These are phyloP conservation scores for Blepharisma undulans DNA, from an alignment of 169 alveolate genomes.

Conservation along the genomic window DNA sequence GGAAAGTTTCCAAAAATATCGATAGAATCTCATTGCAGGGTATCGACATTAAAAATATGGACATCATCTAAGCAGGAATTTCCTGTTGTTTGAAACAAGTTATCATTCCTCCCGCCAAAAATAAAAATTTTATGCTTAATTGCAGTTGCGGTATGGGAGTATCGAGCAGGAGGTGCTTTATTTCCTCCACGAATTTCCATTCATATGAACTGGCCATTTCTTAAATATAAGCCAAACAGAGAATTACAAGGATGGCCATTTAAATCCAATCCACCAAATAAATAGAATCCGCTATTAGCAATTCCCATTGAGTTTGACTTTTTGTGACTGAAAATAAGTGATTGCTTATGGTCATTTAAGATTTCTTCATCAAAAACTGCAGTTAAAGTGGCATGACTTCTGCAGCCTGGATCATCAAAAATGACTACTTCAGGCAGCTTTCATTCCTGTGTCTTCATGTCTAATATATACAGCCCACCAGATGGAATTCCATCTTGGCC, in stretches of 20 bases:
- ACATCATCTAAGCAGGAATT: neutral
- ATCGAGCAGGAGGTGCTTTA: neutral
- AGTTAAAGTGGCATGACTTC: conserved; percentile 18
- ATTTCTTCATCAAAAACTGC: conserved; percentile 19
- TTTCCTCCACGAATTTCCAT: neutral
- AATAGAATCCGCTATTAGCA: neutral
- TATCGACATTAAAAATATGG: neutral
- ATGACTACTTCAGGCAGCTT: conserved; percentile 3
- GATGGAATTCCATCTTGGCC: neutral
- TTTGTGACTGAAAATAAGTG: neutral
- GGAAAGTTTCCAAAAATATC: neutral
- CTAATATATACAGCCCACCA: neutral
- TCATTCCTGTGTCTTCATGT: conserved; percentile 21
- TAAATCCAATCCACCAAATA: neutral
- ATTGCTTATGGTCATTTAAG: neutral
- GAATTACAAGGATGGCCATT: neutral
- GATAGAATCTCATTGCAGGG: neutral
- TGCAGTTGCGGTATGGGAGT: neutral
- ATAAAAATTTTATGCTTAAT: neutral
- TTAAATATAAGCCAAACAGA: neutral
- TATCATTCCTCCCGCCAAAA: conserved; percentile 20
- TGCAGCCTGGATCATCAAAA: neutral
- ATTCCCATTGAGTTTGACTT: neutral
- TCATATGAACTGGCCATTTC: neutral
- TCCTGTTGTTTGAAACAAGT: neutral